Percentiles rank a stretch among this genome's conserved stretches.
Conservation (phyloP, 2,329 filamentous ascomycete genomes). For the Colletotrichum sp. region DNA sequence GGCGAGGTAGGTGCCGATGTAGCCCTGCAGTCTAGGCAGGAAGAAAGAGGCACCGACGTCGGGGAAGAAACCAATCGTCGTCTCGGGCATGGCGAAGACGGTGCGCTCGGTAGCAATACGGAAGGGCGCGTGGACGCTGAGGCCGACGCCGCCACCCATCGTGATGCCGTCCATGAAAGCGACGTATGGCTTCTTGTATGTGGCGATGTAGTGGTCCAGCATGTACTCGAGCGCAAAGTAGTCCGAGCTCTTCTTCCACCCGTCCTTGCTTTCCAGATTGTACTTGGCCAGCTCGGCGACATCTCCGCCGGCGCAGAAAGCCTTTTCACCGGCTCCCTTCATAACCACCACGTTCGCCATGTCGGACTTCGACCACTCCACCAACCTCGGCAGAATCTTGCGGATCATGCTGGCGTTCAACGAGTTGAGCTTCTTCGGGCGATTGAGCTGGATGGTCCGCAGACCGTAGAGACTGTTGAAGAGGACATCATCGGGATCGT, state of each 20-base stretch:
- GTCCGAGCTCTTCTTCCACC: slow-evolving; percentile 76
- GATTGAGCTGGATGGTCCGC: slow-evolving; percentile 91
- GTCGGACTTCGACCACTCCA: slow-evolving; percentile 95
- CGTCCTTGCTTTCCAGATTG: slow-evolving; percentile 72
- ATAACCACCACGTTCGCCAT: slow-evolving; percentile 92
- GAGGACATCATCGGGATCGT: slow-evolving; percentile 88
- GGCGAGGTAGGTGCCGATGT: slow-evolving; percentile 89
- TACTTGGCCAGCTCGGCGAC: slow-evolving; percentile 78
- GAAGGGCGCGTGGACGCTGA: slow-evolving; percentile 94
- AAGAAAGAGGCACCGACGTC: slow-evolving; percentile 98
- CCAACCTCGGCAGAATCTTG: slow-evolving; percentile 88
- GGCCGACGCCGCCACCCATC: slow-evolving; percentile 95
- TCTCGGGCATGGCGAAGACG: slow-evolving; percentile 98
- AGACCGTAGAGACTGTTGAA: slow-evolving; percentile 91
- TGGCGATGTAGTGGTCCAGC: slow-evolving; percentile 93
- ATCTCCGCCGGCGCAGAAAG: slow-evolving; percentile 94
- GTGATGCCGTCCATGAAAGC: slow-evolving; percentile 98
- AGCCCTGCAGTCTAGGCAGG: slow-evolving; percentile 85
- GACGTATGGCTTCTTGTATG: slow-evolving; percentile 90
- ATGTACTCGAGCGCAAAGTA: slow-evolving; percentile 97
- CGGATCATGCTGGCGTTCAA: slow-evolving; percentile 93
- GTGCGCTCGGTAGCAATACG: slow-evolving; percentile 96
- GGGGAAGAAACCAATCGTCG: slow-evolving; percentile 97
- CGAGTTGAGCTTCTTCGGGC: slow-evolving; percentile 89
- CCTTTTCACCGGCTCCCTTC: slow-evolving; percentile 84